These are phyloP conservation scores for Sedum album DNA, from an alignment of 164 flowering plant genomes.

Conservation along the genomic window DNA sequence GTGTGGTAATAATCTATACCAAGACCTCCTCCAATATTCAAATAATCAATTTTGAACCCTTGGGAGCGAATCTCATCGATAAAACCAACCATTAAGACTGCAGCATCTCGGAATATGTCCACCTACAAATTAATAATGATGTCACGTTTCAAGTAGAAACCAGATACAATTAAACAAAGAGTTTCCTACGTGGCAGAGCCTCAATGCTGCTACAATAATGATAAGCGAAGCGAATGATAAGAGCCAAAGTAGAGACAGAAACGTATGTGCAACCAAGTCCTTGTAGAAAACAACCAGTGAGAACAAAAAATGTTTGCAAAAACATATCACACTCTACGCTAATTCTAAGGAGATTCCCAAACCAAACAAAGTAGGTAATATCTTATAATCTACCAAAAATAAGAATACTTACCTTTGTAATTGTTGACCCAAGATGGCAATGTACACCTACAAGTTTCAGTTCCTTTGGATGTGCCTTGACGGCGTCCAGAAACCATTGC, in stretches of 20 bases:
- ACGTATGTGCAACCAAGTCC: background rate
- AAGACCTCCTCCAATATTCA: slow-evolving; percentile 95
- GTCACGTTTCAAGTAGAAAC: background rate
- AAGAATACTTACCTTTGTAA: slow-evolving; percentile 63
- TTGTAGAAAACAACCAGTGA: too few species aligned
- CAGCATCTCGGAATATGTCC: slow-evolving; percentile 95
- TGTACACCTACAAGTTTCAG: slow-evolving; percentile 93
- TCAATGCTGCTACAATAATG: background rate
- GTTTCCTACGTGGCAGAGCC: background rate
- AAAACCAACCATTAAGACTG: slow-evolving; percentile 84
- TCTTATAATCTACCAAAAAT: background rate
- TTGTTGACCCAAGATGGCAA: slow-evolving; percentile 97
- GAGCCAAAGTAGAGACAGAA: background rate
- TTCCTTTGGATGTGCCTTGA: slow-evolving; percentile 78
- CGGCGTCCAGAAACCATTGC: slow-evolving; percentile 97
- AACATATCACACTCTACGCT: too few species aligned
- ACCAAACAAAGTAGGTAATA: background rate
- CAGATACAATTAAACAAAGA: too few species aligned
- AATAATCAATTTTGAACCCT: slow-evolving; percentile 78
- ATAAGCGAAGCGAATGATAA: background rate
- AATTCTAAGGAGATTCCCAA: too few species aligned
- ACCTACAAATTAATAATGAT: slow-evolving; percentile 35
- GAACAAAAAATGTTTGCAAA: background rate
- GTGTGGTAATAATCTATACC: slow-evolving; percentile 90
- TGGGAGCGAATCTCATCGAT: slow-evolving; percentile 78